These are phyloP conservation scores for Fomitopsis pulvina DNA, from an alignment of 768 basidiomycete genomes.

Conservation along the genomic window DNA sequence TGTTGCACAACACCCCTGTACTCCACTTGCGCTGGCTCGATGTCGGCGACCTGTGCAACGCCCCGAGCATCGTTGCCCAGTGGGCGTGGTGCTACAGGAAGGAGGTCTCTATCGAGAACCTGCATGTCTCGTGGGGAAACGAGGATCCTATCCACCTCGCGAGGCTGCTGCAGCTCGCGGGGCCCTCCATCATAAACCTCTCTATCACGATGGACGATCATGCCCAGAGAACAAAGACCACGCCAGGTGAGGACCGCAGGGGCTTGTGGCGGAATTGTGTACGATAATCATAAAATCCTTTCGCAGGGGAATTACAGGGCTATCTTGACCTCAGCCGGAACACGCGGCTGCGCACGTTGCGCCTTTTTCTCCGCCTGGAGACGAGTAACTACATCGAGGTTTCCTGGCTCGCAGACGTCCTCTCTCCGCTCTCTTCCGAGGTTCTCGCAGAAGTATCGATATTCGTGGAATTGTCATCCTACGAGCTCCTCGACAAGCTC, in stretches of 20 bases:
- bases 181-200: background rate
- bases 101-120: background rate
- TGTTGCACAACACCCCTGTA: background rate
- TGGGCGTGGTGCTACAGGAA: background rate
- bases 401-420: background rate
- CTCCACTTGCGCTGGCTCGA: conserved; percentile 1
- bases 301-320: background rate
- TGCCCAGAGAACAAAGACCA: background rate
- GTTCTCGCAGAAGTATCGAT: background rate
- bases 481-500: background rate
- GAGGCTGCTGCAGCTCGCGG: background rate
- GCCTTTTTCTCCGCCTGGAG: conserved; percentile 1
- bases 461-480: background rate
- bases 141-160: background rate
- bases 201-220: conserved; percentile 3
- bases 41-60: conserved; percentile 1
- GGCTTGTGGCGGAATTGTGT: background rate
- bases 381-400: background rate
- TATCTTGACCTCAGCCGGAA: background rate
- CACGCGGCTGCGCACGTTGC: background rate
- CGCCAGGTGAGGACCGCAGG: background rate
- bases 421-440: background rate
- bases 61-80: background rate
- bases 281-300: background rate
- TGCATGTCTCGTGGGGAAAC: conserved; percentile 1